These are phyloP conservation scores for Mycena kentingensis DNA, from an alignment of 768 basidiomycete genomes.

Conservation along the genomic window DNA sequence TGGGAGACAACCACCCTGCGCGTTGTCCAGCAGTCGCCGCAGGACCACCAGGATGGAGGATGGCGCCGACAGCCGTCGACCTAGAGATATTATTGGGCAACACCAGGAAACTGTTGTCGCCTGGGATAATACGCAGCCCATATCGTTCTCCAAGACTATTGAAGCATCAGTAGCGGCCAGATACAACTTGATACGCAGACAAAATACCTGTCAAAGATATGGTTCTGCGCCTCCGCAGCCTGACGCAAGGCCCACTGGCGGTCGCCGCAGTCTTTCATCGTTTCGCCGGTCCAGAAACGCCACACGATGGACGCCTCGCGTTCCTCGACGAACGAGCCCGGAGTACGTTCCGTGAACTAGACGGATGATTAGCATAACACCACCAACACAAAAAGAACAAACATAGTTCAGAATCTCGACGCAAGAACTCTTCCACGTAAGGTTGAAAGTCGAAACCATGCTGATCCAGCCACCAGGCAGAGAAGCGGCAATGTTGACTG, in stretches of 20 bases:
- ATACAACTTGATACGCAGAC: background rate
- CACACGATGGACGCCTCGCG: slow-evolving; percentile 81
- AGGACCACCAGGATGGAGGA: slow-evolving; percentile 66
- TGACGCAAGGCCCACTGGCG: slow-evolving; percentile 83
- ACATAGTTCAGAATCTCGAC: slow-evolving; percentile 85
- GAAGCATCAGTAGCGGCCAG: background rate
- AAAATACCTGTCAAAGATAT: slow-evolving; percentile 77
- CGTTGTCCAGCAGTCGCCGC: slow-evolving; percentile 40
- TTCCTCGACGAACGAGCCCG: slow-evolving; percentile 83
- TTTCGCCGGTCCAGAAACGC: slow-evolving; percentile 74
- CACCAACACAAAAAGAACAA: slow-evolving; percentile 20
- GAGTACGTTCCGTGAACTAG: slow-evolving; percentile 87
- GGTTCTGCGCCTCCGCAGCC: slow-evolving; percentile 90
- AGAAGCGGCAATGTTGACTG: slow-evolving; percentile 24
- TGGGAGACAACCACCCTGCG: slow-evolving; percentile 44
- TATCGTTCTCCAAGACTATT: slow-evolving; percentile 77
- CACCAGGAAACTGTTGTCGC: slow-evolving; percentile 77
- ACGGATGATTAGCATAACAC: background rate
- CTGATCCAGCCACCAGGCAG: slow-evolving; percentile 63
- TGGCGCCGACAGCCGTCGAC: slow-evolving; percentile 80
- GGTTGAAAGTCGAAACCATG: slow-evolving; percentile 76
- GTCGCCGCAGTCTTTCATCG: slow-evolving; percentile 49
- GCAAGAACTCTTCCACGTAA: slow-evolving; percentile 80
- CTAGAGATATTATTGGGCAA: slow-evolving; percentile 82
- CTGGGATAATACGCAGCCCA: slow-evolving; percentile 81